Conservation (phyloP, 257 asterid species). For the Solanum bulbocastanum region DNA sequence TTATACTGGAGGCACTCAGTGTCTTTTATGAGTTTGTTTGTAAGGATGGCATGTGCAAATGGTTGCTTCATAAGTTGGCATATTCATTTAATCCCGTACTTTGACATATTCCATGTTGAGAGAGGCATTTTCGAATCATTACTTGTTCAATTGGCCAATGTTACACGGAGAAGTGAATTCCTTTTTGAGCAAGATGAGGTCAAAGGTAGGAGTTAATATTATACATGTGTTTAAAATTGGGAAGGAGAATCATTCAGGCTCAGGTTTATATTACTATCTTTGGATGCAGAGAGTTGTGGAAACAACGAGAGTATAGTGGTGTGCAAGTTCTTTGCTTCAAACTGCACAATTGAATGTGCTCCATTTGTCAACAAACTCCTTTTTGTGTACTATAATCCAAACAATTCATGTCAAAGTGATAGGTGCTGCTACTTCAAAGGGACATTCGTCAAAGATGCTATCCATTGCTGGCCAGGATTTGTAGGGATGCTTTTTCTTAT, state of each 20-base stretch:
- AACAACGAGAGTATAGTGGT: neutral
- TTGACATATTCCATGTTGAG: conserved; percentile 77
- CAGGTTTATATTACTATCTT: conserved; percentile 58
- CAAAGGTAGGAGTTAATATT: conserved; percentile 61
- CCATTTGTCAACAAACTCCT: neutral
- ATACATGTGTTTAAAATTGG: conserved; percentile 72
- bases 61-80: conserved; percentile 80
- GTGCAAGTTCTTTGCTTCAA: neutral
- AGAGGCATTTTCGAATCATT: conserved; percentile 53
- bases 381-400: neutral
- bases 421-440: neutral
- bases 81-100: conserved; percentile 51
- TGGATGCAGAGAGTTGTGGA: conserved; percentile 21
- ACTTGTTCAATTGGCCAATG: conserved; percentile 15
- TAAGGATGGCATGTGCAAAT: conserved; percentile 76
- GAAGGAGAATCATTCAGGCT: conserved; percentile 56
- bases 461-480: neutral
- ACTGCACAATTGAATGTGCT: neutral
- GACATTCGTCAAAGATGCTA: neutral
- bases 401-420: neutral
- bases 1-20: conserved; percentile 48
- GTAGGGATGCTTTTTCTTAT: neutral
- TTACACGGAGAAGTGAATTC: conserved; percentile 26
- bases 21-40: conserved; percentile 68
- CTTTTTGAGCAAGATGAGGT: conserved; percentile 24